Base-by-base conservation (phyloP, 345 rosid species). In the Aethionema arabicum region DNA sequence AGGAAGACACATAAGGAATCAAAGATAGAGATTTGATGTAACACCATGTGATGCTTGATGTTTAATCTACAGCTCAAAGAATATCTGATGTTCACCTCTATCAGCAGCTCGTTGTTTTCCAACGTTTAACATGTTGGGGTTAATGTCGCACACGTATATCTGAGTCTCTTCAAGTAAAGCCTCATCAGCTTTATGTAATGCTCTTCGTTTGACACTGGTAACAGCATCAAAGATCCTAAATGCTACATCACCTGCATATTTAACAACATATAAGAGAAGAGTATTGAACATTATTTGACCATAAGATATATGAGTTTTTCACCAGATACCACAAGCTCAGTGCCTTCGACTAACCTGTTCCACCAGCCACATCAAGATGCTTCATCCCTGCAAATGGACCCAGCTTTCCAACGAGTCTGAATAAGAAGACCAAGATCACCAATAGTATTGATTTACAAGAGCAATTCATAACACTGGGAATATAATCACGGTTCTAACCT, bases 281-380 rank as follows among this genome's bases (percentile, higher is more conserved):
- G 14, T 21, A 4, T 3, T 30, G 0, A 41, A 51, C 15, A 46
- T 30, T 43, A n/a, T 51, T 38, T 14, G 11, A 44, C 36, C 21
- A 13, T 32, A 36, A 32, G 11, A 32, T 33, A 4, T 13, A 10
- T 1, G 27, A 47, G 11, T n/a, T 56, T 11, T 2, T 12, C 21
- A 39, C 4, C 21, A 21, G 4, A 8, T n/a, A 31, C 27, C 0
- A 29, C 11, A 35, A 6, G 3, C 8, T 7, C 2, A 46, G n/a
- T 31, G 5, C 52, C 29, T 8, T 8, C 1, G 13, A 50, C 51
- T 64, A 35, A 84, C 97, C 99, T 55, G 97, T 93, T 63, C 99
- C 99, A 21, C 99, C 97, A 6, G 99, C 99, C 61, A 93, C 97
- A 76, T 93, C 99, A 76, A 87, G 90, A 78, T 93, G 97, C 78